Evolutionary conservation across 306 rosid genomes (phyloP), one percentile per base, ranked within the genome.

Genomic region (Bauhinia variegata): DNA sequence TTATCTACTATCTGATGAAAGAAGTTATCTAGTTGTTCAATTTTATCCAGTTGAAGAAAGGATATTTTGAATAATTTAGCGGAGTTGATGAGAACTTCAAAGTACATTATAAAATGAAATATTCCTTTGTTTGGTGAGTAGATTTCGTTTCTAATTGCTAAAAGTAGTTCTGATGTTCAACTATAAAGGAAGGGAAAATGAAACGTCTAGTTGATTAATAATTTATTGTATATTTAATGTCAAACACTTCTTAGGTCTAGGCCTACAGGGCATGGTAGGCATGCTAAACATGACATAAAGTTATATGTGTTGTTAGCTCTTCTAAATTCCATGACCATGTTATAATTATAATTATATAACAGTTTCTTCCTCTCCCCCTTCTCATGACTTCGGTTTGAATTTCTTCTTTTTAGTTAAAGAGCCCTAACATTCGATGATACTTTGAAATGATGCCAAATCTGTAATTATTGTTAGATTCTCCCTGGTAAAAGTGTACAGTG

Each of bases 1-100:
- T 68, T 57, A 69, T 65, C 19, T 7, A 67, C 39, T 59, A 36
- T 65, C 50, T 37, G 19, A 17, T 63, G 66, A 28, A n/a, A 32
- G 18, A 30, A 44, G 13, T 68, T 31, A 23, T 46, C 3, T 7
- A 56, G 61, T 57, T 52, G 23, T 34, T 52, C 15, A 36, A 43
- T 54, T 34, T 54, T 62, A 17, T 63, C 17, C 15, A 15, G 48
- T 44, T 44, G 7, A 11, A 18, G 31, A 42, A 50, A 16, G 3
- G 52, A 60, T 42, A 23, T 41, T 44, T 17, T 4, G n/a, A 42
- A 43, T 58, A 8, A 31, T 76, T 64, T 16, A 17, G 65, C 44
- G 37, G 47, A 9, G 72, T 72, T 11, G 57, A 34, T 67, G 63
- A 52, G 28, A 2, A 2, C 28, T 23, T 23, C 28, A 23, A 23